Base-by-base conservation (phyloP, 768 basidiomycete species). In the Scleroderma citrinum region DNA sequence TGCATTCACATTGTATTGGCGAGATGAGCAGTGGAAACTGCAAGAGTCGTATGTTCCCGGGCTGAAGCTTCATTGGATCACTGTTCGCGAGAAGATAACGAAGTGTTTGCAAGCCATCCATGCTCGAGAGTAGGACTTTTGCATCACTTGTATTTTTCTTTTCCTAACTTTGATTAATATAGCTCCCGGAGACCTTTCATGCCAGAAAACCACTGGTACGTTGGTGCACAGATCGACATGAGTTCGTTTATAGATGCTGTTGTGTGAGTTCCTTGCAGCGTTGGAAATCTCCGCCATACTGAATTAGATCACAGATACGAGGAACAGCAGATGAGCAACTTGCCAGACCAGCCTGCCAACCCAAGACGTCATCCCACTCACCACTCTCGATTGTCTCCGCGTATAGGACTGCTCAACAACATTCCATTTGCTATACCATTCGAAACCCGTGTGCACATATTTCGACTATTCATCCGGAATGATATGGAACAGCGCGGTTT, bases 371-470 rank as follows among this genome's bases (percentile, higher is more conserved):
- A 88, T 55, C 67, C 87, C 37, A 80, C 86, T 0, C 75, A 80
- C 49, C 70, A 97, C 45, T 39, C 66, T 31, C 93, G 56, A 5
- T 30, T 64, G 12, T 65, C 66, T 26, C 95, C 94, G 0, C 82
- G 92, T 7, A 76, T 98, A 3, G 91, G 90, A 2, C 77, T 97
- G 23, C 78, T 98, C 46, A 90, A 97, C 71, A 94, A 97, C 67
- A 88, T 98, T 49, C 95, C 94, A 0, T 96, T 96, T 69, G 82
- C 92, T 5, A 87, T 98, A 48, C 94, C 95, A 0, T 98, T 98
- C 69, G 83, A 87, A 45, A 80, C 82, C 1, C 83, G 95, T n/a
- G 89, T 97, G 11, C 77, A 81, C 32, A 91, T 97, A 41, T 95
- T 97, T 70, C 77, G 91, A 20, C 73, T 80, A 47, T 96, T 96